Percentiles rank a stretch among this genome's conserved stretches.
phyloP scores from a whole-genome alignment of 768 basidiomycete genomes.

The Cystobasidium tubakii region DNA sequence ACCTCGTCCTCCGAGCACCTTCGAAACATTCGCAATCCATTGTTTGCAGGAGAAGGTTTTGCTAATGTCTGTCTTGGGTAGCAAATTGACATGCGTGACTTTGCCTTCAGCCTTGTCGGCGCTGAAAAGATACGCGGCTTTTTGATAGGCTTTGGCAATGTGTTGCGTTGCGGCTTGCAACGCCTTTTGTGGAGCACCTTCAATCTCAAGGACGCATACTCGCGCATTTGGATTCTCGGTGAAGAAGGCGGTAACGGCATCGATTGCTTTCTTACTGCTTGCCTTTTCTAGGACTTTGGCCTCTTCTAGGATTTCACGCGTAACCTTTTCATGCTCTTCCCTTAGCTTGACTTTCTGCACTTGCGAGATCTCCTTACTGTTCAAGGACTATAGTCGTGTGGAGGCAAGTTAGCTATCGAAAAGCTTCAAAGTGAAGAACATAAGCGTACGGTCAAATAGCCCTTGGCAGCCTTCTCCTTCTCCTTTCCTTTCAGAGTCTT shows the following conservation, averaged over 20 bases:
- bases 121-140: constrained; percentile 77
- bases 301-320: constrained; percentile 78
- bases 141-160: constrained; percentile 58
- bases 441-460: constrained; percentile 63
- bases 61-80: constrained; percentile 60
- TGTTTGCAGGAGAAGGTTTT: constrained; percentile 69
- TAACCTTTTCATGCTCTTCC: constrained; percentile 63
- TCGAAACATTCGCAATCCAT: constrained; percentile 77
- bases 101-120: constrained; percentile 62
- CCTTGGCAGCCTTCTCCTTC: constrained; percentile 82
- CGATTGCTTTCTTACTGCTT: constrained; percentile 70
- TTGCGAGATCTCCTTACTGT: constrained; percentile 65
- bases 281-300: constrained; percentile 72
- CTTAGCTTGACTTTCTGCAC: constrained; percentile 72
- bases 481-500: constrained; percentile 61
- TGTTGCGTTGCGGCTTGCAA: not conserved
- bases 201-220: constrained; percentile 65
- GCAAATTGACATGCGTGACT: constrained; percentile 79
- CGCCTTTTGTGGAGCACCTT: constrained; percentile 73
- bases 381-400: not conserved
- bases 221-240: constrained; percentile 64
- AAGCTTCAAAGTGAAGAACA: too few species aligned
- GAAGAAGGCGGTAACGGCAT: constrained; percentile 67
- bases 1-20: constrained; percentile 87
- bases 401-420: not conserved